Conservation (phyloP, 2,329 filamentous ascomycete species). For the Passalora sequoiae region DNA sequence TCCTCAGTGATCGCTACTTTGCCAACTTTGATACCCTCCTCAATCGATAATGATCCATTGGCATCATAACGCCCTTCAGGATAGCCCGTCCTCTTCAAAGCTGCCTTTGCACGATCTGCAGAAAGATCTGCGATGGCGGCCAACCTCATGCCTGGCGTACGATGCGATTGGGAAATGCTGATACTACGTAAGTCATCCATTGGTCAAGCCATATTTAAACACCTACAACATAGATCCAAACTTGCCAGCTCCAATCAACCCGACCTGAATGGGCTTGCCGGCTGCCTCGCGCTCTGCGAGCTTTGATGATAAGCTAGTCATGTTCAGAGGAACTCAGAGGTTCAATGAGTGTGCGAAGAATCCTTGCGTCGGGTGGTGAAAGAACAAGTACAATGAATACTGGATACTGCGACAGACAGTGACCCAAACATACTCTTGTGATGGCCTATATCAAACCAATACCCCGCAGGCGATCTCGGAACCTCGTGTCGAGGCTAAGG, state of each 20-base stretch:
- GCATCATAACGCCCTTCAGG: slow-evolving; percentile 38
- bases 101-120: slow-evolving; percentile 37
- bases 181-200: neutral
- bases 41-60: slow-evolving; percentile 33
- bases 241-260: slow-evolving; percentile 45
- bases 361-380: no score
- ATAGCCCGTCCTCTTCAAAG: slow-evolving; percentile 41
- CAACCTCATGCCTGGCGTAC: slow-evolving; percentile 40
- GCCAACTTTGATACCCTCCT: slow-evolving; percentile 38
- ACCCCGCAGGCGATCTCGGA: slow-evolving; percentile 16
- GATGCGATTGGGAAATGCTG: slow-evolving; percentile 43
- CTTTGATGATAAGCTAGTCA: slow-evolving; percentile 41
- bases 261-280: slow-evolving; percentile 40
- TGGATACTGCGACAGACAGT: neutral
- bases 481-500: slow-evolving; percentile 2
- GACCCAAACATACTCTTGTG: neutral
- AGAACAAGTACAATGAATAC: no score
- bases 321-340: no score
- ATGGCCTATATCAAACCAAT: neutral
- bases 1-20: slow-evolving; percentile 44
- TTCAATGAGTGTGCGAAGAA: no score
- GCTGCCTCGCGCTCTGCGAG: slow-evolving; percentile 38
- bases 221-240: slow-evolving; percentile 45
- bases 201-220: no score
- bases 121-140: slow-evolving; percentile 44